Evolutionary conservation across 768 basidiomycete genomes (phyloP), one percentile per base, ranked within the genome.

Genomic region (Russula foetens): DNA sequence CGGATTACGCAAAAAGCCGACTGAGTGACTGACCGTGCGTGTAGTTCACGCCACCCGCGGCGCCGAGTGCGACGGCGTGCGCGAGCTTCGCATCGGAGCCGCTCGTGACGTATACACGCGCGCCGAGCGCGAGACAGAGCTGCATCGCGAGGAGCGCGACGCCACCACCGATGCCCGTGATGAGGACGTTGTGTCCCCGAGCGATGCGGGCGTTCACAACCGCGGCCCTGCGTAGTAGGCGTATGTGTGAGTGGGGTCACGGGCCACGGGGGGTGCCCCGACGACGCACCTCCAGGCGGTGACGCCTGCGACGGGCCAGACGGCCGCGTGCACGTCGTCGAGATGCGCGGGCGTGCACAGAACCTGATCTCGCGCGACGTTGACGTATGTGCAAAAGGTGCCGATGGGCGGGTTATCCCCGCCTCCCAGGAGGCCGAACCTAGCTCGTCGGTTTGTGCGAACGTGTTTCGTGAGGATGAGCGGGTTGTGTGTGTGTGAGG

Each of bases 151-250:
- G 66, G 29, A 93, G 76, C 0, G 92, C 92, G 41, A 94, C 92
- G 14, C 92, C 91, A 21, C 91, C 91, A 24, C 90, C 90, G 46
- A 88, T 82, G 19, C 90, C 90, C 0, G 88, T 90, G 60, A 94
- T 85, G 47, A 93, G 80, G 43, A 94, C 77, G 55, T 85, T 86
- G 38, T 92, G 82, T 7, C 84, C 88, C 15, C 73, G 67, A 53
- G 80, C 62, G 15, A 91, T 84, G 4, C 76, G 70, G 0, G 82
- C 90, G 63, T 91, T 84, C 24, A 90, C 77, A 19, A 84, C 73
- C 3, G 79, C 75, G 1, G 86, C 88, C 69, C 90, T 90, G 63
- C 11, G 6, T 26, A 4, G 12, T 45, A 23, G 3, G 14, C 7
- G 5, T 19, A 4, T 41, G 2, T 19, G 14, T 41, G 8, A 41